Conservation (phyloP, 257 asterid genomes). For the Henckelia pumila region DNA sequence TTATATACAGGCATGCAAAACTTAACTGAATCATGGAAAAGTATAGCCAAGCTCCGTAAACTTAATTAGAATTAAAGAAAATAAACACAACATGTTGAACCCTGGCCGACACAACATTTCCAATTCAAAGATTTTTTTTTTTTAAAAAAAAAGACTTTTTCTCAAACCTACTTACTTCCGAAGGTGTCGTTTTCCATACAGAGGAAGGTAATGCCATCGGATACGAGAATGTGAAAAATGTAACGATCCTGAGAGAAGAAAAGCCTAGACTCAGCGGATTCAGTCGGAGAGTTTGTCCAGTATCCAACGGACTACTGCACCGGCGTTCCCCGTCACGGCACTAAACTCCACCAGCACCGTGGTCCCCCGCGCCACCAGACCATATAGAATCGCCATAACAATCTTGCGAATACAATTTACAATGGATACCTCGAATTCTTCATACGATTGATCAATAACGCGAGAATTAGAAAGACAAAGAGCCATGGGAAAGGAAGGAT, state of each 20-base stretch:
- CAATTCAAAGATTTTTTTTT: too few relatives aligned
- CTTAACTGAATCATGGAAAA: too few relatives aligned
- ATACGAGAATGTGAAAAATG: constrained; percentile 85
- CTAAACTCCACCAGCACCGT: constrained; percentile 96
- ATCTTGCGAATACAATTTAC: background rate
- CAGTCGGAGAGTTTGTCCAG: constrained; percentile 74
- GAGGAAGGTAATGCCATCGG: constrained; percentile 81
- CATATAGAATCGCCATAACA: constrained; percentile 87
- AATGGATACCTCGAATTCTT: too few relatives aligned
- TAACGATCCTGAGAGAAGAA: constrained; percentile 97
- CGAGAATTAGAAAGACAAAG: background rate
- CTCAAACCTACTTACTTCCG: constrained; percentile 56
- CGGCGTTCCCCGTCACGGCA: constrained; percentile 94
- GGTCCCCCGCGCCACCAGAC: constrained; percentile 90
- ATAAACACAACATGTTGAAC: constrained; percentile 10
- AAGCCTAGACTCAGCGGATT: constrained; percentile 72
- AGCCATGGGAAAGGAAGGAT: too few relatives aligned
- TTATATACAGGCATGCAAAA: too few relatives aligned
- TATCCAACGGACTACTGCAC: constrained; percentile 87
- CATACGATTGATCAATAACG: background rate
- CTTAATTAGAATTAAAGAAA: constrained; percentile 7
- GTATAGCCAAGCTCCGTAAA: too few relatives aligned
- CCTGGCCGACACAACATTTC: too few relatives aligned
- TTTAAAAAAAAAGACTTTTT: too few relatives aligned
- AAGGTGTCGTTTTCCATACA: constrained; percentile 99